phyloP scores from a whole-genome alignment of 2,329 filamentous ascomycete genomes.

The Monilinia fructigena region DNA sequence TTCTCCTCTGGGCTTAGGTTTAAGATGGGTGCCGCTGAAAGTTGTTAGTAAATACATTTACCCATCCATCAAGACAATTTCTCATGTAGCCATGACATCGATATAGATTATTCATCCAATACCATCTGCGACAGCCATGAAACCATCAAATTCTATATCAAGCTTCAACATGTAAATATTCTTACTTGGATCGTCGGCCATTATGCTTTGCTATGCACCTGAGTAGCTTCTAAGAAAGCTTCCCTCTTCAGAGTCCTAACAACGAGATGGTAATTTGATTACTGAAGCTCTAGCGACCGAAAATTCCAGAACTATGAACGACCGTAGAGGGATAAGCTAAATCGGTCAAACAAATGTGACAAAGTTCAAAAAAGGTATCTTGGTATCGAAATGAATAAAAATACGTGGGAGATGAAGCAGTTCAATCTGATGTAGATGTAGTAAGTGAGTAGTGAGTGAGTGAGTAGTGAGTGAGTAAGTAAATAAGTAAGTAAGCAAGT shows the following conservation, averaged over 20 bases:
- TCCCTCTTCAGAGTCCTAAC: conserved; percentile 2
- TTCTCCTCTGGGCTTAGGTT: conserved; percentile 92
- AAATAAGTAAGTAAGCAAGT: neutral
- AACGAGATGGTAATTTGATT: neutral
- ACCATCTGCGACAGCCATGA: neutral
- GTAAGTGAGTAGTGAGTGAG: no score
- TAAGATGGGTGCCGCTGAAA: conserved; percentile 61
- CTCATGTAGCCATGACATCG: neutral
- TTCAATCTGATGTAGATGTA: neutral
- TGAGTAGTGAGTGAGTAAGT: neutral
- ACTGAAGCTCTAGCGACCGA: conserved; percentile 11
- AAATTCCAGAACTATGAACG: neutral
- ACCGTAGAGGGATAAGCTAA: neutral
- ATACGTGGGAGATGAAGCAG: neutral
- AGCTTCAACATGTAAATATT: conserved; percentile 63
- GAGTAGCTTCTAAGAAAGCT: conserved; percentile 20
- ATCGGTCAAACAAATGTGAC: neutral
- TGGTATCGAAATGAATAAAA: neutral
- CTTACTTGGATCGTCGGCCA: conserved; percentile 41
- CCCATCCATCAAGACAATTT: neutral
- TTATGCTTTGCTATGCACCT: conserved; percentile 26
- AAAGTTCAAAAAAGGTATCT: neutral
- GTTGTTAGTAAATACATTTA: conserved; percentile 28
- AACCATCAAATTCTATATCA: neutral
- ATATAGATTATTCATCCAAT: neutral